Conservation (phyloP, 257 asterid species). For the Rehmannia glutinosa region DNA sequence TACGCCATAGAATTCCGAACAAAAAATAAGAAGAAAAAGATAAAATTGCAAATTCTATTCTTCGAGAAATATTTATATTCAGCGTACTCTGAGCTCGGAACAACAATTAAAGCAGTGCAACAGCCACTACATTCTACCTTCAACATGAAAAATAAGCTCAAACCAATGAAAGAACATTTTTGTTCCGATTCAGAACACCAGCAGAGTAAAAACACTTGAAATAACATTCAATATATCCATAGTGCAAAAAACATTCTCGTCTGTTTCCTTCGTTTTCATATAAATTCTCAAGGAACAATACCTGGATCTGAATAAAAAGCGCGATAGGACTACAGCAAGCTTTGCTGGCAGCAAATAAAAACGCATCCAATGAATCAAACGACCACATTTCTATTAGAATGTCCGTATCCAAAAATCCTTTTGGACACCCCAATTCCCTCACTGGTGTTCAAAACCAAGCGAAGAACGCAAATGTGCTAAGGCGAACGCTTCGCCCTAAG, state of each 20-base stretch:
- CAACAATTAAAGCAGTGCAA: background rate
- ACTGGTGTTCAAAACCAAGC: conserved; percentile 7
- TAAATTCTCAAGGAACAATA: background rate
- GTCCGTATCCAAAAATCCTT: conserved; percentile 8
- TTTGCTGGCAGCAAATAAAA: conserved; percentile 69
- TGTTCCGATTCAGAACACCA: conserved; percentile 5
- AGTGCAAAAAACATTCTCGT: background rate
- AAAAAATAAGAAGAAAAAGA: background rate
- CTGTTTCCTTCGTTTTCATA: background rate
- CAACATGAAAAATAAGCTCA: conserved; percentile 3
- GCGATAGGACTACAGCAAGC: conserved; percentile 68
- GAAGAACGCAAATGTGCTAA: conserved; percentile 19
- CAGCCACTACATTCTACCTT: background rate
- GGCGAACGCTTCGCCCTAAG: conserved; percentile 45
- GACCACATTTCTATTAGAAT: conserved; percentile 39
- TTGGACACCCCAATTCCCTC: background rate
- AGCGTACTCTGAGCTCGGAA: conserved; percentile 13
- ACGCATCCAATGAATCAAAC: conserved; percentile 54
- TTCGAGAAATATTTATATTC: background rate
- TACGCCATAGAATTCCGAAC: background rate
- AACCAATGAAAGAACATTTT: background rate
- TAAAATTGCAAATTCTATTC: background rate
- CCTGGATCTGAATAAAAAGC: conserved; percentile 93
- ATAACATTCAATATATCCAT: conserved; percentile 11
- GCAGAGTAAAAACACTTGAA: conserved; percentile 1